These are phyloP conservation scores for Apiospora kogelbergensis DNA, from an alignment of 2,329 filamentous ascomycete species.

Conservation along the genomic window DNA sequence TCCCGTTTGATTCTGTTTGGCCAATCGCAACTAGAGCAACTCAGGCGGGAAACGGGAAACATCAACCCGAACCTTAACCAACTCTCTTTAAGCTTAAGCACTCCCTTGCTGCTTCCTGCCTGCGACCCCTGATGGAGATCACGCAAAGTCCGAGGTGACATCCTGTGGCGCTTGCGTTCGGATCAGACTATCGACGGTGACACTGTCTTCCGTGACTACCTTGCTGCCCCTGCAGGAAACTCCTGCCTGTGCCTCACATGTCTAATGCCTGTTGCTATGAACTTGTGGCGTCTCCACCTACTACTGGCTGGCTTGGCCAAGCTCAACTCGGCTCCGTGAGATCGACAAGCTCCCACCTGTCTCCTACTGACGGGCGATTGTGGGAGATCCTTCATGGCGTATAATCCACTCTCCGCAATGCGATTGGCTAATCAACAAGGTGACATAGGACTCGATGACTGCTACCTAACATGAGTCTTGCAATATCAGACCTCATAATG, in stretches of 20 bases:
- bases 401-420: background rate
- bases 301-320: background rate
- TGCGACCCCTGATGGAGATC: background rate
- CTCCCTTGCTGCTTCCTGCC: background rate
- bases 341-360: background rate
- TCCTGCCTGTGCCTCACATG: background rate
- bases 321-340: background rate
- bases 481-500: background rate
- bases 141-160: background rate
- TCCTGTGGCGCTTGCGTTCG: background rate
- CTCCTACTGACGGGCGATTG: background rate
- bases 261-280: background rate
- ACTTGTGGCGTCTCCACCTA: background rate
- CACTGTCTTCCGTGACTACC: background rate
- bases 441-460: background rate
- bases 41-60: no score
- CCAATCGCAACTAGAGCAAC: slow-evolving; percentile 5
- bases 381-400: background rate
- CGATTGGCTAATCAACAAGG: slow-evolving; percentile 1
- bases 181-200: background rate
- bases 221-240: background rate
- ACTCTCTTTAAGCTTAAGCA: background rate
- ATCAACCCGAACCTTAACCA: background rate
- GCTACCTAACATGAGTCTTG: background rate
- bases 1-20: background rate